Evolutionary conservation across 495 filamentous ascomycete species (phyloP), one percentile per base, ranked within the genome.

Genomic region (Chaetomium cochliodes): DNA sequence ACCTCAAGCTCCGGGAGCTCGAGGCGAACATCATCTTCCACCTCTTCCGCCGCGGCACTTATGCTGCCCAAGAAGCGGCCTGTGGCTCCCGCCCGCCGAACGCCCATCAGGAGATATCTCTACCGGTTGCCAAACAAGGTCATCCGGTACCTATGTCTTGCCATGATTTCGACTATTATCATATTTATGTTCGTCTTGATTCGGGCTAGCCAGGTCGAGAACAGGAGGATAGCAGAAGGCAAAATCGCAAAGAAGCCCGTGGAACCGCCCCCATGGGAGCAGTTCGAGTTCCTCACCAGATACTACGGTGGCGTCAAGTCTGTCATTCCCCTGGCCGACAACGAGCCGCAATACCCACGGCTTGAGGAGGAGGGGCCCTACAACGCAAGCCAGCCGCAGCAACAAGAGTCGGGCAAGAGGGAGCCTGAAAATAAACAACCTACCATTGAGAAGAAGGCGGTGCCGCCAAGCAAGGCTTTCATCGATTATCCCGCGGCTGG

Each of bases 261-360:
- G 4, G 74, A 81, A 52, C 89, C 90, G n/a, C 85, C 85, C 4
- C 73, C 79, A 52, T 97, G 92, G 92, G 90, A 96, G 71, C 80
- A 79, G 5, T 97, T 96, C 72, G 86, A 86, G 0, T 92, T 94
- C 72, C 75, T 97, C 62, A 87, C 83, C 53, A 81, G 92, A 60
- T 97, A 97, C 73, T 89, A 94, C 73, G 92, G 92, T 18, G 92
- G 92, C 0, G 80, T 97, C 52, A 80, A 84, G 64, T 86, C 79
- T 2, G 68, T 96, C 64, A 84, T 90, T 0, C 73, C 85, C 9
- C 79, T 86, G 51, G 70, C 75, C 18, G 77, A 88, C 13, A 91
- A 89, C 63, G 73, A 81, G 1, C 87, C 92, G 13, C 90, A 97
- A 71, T 97, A 92, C 72, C 91, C 92, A n/a, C 80, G 79, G 16